phyloP scores from a whole-genome alignment of 179 eudicot species.

The Gypsophila paniculata region DNA sequence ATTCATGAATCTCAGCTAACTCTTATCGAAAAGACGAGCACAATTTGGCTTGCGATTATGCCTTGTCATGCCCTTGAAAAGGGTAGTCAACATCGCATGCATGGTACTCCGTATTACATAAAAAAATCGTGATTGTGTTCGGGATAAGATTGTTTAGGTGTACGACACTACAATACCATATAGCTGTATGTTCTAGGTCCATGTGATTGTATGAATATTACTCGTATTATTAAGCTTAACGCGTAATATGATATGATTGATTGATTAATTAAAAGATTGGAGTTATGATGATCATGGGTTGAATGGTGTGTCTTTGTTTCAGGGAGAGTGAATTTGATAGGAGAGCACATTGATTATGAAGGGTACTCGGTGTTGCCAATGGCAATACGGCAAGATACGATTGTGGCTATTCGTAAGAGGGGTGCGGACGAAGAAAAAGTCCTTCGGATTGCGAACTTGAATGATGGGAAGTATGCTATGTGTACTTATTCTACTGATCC shows the following conservation, averaged over 20 bases:
- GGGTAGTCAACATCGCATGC: too few relatives aligned
- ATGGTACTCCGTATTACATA: too few relatives aligned
- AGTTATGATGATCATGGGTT: background rate
- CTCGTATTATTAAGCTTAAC: background rate
- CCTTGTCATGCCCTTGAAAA: too few relatives aligned
- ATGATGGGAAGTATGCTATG: conserved; percentile 56
- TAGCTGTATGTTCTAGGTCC: background rate
- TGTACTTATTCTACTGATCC: conserved; percentile 85
- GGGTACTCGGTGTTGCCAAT: conserved; percentile 95
- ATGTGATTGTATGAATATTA: background rate
- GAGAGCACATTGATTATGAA: conserved; percentile 91
- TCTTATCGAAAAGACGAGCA: too few relatives aligned
- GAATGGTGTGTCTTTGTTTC: conserved; percentile 2
- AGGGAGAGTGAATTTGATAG: conserved; percentile 95
- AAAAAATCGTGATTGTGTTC: too few relatives aligned
- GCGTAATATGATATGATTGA: background rate
- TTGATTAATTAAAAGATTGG: background rate
- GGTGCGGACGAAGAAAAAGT: conserved; percentile 43
- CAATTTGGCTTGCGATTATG: too few relatives aligned
- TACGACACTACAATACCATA: too few relatives aligned
- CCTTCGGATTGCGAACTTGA: conserved; percentile 65
- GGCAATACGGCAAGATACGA: conserved; percentile 90
- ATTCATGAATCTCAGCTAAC: too few relatives aligned
- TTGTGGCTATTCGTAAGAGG: conserved; percentile 67
- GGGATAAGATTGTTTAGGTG: too few relatives aligned